These are phyloP conservation scores for Tuber borchii DNA, from an alignment of 495 filamentous ascomycete genomes.

Conservation along the genomic window DNA sequence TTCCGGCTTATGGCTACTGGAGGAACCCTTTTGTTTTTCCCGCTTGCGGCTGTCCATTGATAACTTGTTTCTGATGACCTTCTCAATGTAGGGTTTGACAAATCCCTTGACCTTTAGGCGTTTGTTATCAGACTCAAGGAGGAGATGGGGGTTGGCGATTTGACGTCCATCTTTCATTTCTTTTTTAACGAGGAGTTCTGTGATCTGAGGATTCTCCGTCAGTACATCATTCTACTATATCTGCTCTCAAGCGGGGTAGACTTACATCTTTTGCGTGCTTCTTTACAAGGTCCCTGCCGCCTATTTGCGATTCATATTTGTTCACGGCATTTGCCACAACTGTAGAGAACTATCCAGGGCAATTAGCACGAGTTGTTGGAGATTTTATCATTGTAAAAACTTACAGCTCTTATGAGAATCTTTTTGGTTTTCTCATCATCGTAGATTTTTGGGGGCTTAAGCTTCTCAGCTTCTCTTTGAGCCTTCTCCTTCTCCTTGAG, in stretches of 20 bases:
- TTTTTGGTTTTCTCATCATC: constrained; percentile 38
- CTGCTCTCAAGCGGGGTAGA: not conserved
- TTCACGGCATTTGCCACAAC: constrained; percentile 39
- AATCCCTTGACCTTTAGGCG: constrained; percentile 37
- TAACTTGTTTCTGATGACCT: constrained; percentile 22
- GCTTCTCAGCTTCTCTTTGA: constrained; percentile 32
- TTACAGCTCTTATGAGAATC: constrained; percentile 38
- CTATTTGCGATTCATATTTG: constrained; percentile 35
- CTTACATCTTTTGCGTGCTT: constrained; percentile 38
- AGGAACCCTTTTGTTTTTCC: constrained; percentile 24
- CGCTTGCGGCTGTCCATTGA: not conserved
- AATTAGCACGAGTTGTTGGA: constrained; percentile 13
- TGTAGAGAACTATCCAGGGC: constrained; percentile 30
- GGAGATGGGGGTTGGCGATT: constrained; percentile 36
- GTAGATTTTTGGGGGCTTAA: constrained; percentile 34
- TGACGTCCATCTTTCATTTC: constrained; percentile 38
- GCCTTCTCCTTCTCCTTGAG: constrained; percentile 26
- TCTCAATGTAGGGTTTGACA: constrained; percentile 36
- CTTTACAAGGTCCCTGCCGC: constrained; percentile 35
- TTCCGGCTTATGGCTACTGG: not conserved
- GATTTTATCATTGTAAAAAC: constrained; percentile 1
- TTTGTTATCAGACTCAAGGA: constrained; percentile 34
- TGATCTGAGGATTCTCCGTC: constrained; percentile 21
- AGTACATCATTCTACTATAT: constrained; percentile 6
- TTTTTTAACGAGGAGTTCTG: constrained; percentile 36